These are phyloP conservation scores for Pyrus hybrid DNA, from an alignment of 331 rosid genomes.

Conservation along the genomic window DNA sequence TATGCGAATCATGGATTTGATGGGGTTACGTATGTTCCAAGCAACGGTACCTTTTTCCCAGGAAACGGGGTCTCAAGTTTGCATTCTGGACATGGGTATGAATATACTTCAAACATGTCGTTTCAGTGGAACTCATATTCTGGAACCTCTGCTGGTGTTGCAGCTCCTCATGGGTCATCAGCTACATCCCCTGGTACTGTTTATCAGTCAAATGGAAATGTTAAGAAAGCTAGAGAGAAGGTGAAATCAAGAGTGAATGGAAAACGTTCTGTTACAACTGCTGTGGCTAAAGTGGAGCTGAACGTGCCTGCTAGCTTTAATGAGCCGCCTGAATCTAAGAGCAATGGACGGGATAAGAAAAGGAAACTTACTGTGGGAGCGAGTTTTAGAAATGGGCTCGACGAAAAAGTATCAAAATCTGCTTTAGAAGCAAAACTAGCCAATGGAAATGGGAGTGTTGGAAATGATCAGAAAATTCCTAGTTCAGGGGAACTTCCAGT, in stretches of 20 bases:
- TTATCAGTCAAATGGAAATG: slow-evolving; percentile 52
- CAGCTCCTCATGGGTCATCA: slow-evolving; percentile 55
- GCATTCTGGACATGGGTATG: slow-evolving; percentile 66
- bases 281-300: slow-evolving; percentile 35
- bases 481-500: slow-evolving; percentile 39
- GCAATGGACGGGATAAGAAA: slow-evolving; percentile 51
- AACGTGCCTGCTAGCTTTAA: slow-evolving; percentile 23
- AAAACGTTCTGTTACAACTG: slow-evolving; percentile 34
- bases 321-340: slow-evolving; percentile 41
- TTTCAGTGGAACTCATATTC: slow-evolving; percentile 62
- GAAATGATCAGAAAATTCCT: slow-evolving; percentile 36
- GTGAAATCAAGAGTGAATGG: slow-evolving; percentile 49
- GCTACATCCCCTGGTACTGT: slow-evolving; percentile 35
- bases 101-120: slow-evolving; percentile 69
- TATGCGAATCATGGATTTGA: slow-evolving; percentile 71
- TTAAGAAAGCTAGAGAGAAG: slow-evolving; percentile 52
- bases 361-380: slow-evolving; percentile 50
- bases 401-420: slow-evolving; percentile 34
- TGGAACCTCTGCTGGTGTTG: slow-evolving; percentile 47
- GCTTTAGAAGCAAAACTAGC: slow-evolving; percentile 46
- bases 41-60: slow-evolving; percentile 41
- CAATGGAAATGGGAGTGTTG: slow-evolving; percentile 52
- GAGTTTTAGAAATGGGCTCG: slow-evolving; percentile 42
- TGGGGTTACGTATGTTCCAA: slow-evolving; percentile 70
- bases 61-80: slow-evolving; percentile 65